Evolutionary conservation across 2,329 filamentous ascomycete genomes (phyloP), one percentile per base, ranked within the genome.

Genomic region (Trichoderma sp.): DNA sequence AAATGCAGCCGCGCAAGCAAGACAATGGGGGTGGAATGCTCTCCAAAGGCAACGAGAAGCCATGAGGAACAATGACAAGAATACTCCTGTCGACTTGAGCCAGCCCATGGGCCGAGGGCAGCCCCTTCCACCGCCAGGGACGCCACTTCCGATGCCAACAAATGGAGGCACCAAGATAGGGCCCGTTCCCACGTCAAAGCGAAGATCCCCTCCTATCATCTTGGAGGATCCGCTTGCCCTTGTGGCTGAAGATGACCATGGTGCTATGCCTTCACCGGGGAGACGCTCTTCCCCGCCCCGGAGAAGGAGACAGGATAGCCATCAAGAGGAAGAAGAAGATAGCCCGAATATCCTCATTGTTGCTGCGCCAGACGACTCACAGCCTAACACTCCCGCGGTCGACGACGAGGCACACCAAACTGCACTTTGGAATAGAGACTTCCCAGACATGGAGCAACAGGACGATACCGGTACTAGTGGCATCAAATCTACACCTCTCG

Each of bases 41-140:
- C 81, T 88, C 14, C 86, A 88, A 73, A 81, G 85, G 71, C 83
- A 85, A 71, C 85, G 84, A 58, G 84, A 86, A 58, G 79, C 78
- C 32, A 81, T 80, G 61, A 80, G 78, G 67, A 77, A 78, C 28
- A 77, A 76, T 15, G 81, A 82, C 4, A 77, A 78, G 21, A 72
- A 74, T 28, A 76, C 72, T 28, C 79, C 78, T 9, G 79, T 89
- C 73, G 80, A 89, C 81, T 75, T 87, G 72, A 82, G 80, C 74
- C 88, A 93, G 76, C 94, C 94, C 2, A 94, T 97, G 84, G 94
- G 94, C 1, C 88, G 94, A 51, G 94, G 94, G 0, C 91, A 92
- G 76, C 94, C 94, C 1, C 84, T 97, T 21, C 94, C 93, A 61
- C 93, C 94, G 9, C 93, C 92, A 3, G 94, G 94, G 2, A 90